Evolutionary conservation across 768 basidiomycete species (phyloP), one percentile per base, ranked within the genome.

Genomic region (Neoboletus magnificus): DNA sequence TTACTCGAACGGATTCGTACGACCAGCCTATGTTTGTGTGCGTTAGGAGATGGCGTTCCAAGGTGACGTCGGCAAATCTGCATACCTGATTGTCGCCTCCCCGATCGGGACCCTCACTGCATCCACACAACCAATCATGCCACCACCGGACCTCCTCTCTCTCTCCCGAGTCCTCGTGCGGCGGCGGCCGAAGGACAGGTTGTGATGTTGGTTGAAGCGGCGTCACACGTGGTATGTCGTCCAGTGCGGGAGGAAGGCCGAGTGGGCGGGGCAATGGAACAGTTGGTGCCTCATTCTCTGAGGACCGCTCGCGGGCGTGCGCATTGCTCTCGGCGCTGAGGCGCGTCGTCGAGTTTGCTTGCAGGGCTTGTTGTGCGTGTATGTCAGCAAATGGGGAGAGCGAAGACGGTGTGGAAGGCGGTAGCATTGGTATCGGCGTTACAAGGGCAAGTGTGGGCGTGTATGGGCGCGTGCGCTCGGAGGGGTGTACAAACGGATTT

Each of bases 111-210:
- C 86, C 85, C 66, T 90, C 89, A 18, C 83, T 76, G 60, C 88
- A 89, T 13, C 89, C 89, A 68, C 89, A 91, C 57, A 91, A 68
- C 88, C 89, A 90, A 32, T 91, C 89, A 66, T 89, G 89, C 89
- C 89, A 91, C 89, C 89, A 91, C 57, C 80, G 73, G 5, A 77
- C 75, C 48, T 77, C 73, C 41, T 71, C 72, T 27, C 59, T 65
- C 36, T 70, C 72, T n/a, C 70, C 61, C 5, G 59, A 55, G 20
- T 67, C 55, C 35, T 43, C 20, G 33, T 42, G 62, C 12, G 36
- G 64, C 11, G 55, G 64, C 18, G 72, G 68, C 41, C 65, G 56
- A 44, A 73, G 56, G 57, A 52, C 58, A 0, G 70, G 73, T 27
- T 49, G 56, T 2, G 76, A 69, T n/a, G 70, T 71, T 0, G 75